Base-by-base conservation (phyloP, 2,329 filamentous ascomycete species). In the Plenodomus tracheiphilus region DNA sequence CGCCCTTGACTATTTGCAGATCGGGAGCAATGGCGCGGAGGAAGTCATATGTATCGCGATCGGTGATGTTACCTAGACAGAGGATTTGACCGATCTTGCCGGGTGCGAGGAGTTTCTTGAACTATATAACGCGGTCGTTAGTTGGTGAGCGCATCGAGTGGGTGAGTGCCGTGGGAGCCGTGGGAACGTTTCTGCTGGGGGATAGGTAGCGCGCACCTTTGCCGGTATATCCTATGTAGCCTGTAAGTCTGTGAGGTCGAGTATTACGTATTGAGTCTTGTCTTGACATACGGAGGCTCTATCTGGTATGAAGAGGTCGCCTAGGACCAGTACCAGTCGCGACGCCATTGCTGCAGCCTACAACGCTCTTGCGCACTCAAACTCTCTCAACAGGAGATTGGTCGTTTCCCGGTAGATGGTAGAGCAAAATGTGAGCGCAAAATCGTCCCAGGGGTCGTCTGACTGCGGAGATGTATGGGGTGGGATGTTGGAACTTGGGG, bases 1-100 rank as follows among this genome's bases (percentile, higher is more conserved):
- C 84, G 46, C 85, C 85, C 66, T 86, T 86, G 56, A 88, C 85
- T 61, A 88, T 81, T 61, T 88, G 85, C 35, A 88, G 77, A 64
- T 88, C 85, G 4, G 81, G 79, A 4, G 81, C 78, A 47, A 82
- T 76, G 51, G 70, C 69, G 48, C 79, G 79, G 11, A 83, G 79
- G 74, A 82, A 83, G 49, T 79, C 74, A 71, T 80, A 82, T 43
- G 80, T 82, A 56, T 79, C 78, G 61, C 79, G 79, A 51, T 80
- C 78, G 58, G 81, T 83, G 43, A 83, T 77, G 65, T 83, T 83
- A 47, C 81, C 81, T 3, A 83, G 74, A 61, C 81, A 83, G 46
- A 83, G 77, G 49, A 82, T 82, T 49, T 82, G 80, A 53, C 78
- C 78, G 55, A 82, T 82, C 63, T 82, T 82, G 54, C 80, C 80